Evolutionary conservation across 2,329 filamentous ascomycete genomes (phyloP), one percentile per base, ranked within the genome.

Genomic region (Tolypocladium endophyticum): DNA sequence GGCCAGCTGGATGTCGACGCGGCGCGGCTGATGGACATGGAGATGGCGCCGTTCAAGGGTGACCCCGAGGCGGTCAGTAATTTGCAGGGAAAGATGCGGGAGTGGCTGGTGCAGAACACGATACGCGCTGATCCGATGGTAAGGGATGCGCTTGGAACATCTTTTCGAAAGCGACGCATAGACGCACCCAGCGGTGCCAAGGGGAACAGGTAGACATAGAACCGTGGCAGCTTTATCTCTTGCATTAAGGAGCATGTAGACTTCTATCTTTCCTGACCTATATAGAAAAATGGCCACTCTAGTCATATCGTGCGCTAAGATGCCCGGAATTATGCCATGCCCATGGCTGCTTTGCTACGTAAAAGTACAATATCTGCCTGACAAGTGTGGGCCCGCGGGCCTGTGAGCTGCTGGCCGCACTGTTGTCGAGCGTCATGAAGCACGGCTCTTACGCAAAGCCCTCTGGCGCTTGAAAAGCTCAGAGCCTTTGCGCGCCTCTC

Each of bases 61-160:
- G 88, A 95, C 68, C 76, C 81, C 41, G 81, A 83, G 62, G 79
- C 79, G n/a, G 76, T 88, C 55, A 78, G 78, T 53, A 85, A 84
- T 45, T 62, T 76, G 20, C 82, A 86, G 62, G 81, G 81, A 47
- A 89, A 88, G 67, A 83, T 97, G 74, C 89, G 87, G 73, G 90
- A 94, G 68, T 96, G 91, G 82, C 77, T 97, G 65, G 86, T 97
- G 57, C 86, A 95, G 72, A 95, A 95, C 69, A 92, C 87, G 18
- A 88, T 95, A 61, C 82, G 85, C 64, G 85, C 83, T 55, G 89
- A 93, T 72, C 87, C 87, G 0, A 90, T 93, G 74, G 93, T 97
- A 11, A 82, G 87, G 65, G 87, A 90, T 72, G 92, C 92, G 0
- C 79, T 96, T 65, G 86, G 85, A 30, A 82, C 80, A 61, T 85